Base-by-base conservation (phyloP, 192 early-diverging fungal genomes). In the Borealophlyctis nickersoniae region DNA sequence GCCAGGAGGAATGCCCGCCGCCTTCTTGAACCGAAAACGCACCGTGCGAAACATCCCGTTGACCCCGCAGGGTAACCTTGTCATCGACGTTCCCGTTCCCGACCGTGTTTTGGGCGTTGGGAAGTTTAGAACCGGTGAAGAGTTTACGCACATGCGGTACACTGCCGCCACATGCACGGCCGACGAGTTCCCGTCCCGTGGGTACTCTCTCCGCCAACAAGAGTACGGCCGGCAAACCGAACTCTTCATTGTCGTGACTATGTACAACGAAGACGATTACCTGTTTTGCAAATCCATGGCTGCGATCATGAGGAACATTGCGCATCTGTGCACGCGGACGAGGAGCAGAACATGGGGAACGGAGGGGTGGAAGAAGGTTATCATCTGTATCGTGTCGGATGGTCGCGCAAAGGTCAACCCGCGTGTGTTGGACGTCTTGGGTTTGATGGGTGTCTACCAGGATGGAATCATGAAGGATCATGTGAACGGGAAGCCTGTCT, bases 101-200 rank as follows among this genome's bases (percentile, higher is more conserved):
- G 60, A 70, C 36, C 58, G 63, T 19, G 59, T 77, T 2, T 58
- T 79, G 27, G 27, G 67, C 33, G 61, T 59, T 26, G 73, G 82
- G 27, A 80, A 76, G 35, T 66, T 63, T 16, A 77, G 78, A 54
- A 75, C 84, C 0, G 85, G 79, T 31, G 80, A 88, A 52, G 95
- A 98, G 76, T 94, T 93, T 56, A 92, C 92, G 16, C 86, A 95
- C 67, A 86, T 95, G 82, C 84, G 95, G 27, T 99, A 99, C 79
- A 98, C 95, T 0, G 91, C 94, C 2, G 89, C 86, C 11, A 93
- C 92, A 13, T 88, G 86, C 73, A 87, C 93, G 65, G 88, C 94
- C 3, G 85, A 95, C 67, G 84, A 95, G 30, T 91, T 91, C 74
- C 22, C 66, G 5, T 49, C 71, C 11, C 67, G 79, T 30, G 85